Conservation (phyloP, 2,329 filamentous ascomycete species). For the Hymenotorrendiella dingleyae region DNA sequence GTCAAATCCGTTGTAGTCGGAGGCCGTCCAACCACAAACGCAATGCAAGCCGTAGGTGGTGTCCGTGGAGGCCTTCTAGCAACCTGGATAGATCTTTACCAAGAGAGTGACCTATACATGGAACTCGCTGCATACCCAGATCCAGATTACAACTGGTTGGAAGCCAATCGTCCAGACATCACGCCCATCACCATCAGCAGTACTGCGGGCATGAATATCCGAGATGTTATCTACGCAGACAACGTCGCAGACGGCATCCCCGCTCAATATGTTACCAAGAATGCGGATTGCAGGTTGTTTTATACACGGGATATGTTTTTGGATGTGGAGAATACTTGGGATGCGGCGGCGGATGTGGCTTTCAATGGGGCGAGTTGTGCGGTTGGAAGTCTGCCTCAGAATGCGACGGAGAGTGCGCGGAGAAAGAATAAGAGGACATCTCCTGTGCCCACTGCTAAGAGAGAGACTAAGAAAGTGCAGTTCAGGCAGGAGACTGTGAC, state of each 20-base stretch:
- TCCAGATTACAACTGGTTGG: too few species aligned
- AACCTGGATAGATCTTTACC: too few species aligned
- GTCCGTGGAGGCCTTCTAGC: too few species aligned
- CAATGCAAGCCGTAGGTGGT: conserved; percentile 60
- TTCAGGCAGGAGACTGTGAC: too few species aligned
- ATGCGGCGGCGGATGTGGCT: conserved; percentile 33
- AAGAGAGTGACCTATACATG: too few species aligned
- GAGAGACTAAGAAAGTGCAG: too few species aligned
- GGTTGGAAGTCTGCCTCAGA: conserved; percentile 14
- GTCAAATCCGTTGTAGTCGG: conserved; percentile 53
- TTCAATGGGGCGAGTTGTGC: conserved; percentile 36
- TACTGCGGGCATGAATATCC: conserved; percentile 39
- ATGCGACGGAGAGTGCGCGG: too few species aligned
- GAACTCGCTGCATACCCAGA: too few species aligned
- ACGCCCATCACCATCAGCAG: too few species aligned
- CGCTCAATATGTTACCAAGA: conserved; percentile 55
- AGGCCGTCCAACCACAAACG: conserved; percentile 45
- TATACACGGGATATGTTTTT: conserved; percentile 48
- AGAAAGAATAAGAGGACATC: too few species aligned
- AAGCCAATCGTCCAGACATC: too few species aligned
- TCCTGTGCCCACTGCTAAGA: too few species aligned
- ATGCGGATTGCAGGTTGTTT: conserved; percentile 55
- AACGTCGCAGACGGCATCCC: conserved; percentile 35
- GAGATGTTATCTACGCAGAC: conserved; percentile 31
- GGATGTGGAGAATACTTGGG: conserved; percentile 47